Percentiles rank a stretch among this genome's conserved stretches.
These are phyloP conservation scores for Trypanosoma conorhini DNA, from an alignment of 208 protist genomes.

Conservation along the genomic window DNA sequence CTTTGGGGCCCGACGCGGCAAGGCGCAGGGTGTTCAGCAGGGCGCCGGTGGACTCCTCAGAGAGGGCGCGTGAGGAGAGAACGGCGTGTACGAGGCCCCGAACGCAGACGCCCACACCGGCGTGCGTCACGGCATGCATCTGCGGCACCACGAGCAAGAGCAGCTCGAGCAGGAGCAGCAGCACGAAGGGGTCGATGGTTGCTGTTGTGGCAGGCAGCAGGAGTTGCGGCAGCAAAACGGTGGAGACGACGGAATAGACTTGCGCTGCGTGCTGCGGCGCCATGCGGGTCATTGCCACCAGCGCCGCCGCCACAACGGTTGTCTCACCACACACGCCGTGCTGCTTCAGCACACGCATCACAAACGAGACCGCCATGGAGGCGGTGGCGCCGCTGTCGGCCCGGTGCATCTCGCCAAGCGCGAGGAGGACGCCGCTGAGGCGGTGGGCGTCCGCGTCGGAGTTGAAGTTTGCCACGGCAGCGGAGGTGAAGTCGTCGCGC, in stretches of 20 bases:
- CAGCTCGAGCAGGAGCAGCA: slow-evolving; percentile 34
- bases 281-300: slow-evolving; percentile 34
- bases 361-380: slow-evolving; percentile 55
- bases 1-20: not conserved
- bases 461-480: slow-evolving; percentile 28
- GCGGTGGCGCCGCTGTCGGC: slow-evolving; percentile 7
- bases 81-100: not conserved
- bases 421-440: slow-evolving; percentile 34
- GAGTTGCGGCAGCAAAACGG: slow-evolving; percentile 26
- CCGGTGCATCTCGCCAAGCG: slow-evolving; percentile 33
- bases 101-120: not conserved
- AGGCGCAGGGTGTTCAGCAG: not conserved
- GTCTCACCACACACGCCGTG: slow-evolving; percentile 29
- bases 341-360: slow-evolving; percentile 41
- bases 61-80: not conserved
- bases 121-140: not conserved
- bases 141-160: slow-evolving; percentile 17
- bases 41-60: not conserved
- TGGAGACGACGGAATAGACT: slow-evolving; percentile 22
- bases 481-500: slow-evolving; percentile 24
- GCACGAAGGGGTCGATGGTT: slow-evolving; percentile 26
- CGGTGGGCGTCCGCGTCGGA: slow-evolving; percentile 19
- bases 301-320: slow-evolving; percentile 20
- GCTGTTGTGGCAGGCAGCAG: slow-evolving; percentile 8
- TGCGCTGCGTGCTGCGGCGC: slow-evolving; percentile 9